These are phyloP conservation scores for Corinectria fuckeliana DNA, from an alignment of 2,329 filamentous ascomycete genomes.

Conservation along the genomic window DNA sequence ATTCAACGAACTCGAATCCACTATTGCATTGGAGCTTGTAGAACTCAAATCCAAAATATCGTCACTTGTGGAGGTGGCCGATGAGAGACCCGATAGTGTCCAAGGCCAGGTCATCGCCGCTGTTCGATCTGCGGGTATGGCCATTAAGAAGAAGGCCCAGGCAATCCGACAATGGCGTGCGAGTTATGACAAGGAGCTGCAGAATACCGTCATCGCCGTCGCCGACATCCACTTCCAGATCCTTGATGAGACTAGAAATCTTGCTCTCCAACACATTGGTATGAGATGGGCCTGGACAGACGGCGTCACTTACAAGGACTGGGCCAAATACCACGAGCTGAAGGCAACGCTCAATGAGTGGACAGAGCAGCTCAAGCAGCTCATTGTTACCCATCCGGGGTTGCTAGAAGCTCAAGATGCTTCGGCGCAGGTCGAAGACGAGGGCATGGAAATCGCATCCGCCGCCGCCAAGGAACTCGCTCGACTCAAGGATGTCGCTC, in stretches of 20 bases:
- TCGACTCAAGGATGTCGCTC: conserved; percentile 81
- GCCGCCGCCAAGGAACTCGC: conserved; percentile 80
- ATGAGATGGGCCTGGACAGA: conserved; percentile 97
- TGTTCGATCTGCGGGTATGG: conserved; percentile 72
- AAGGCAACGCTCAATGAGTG: conserved; percentile 84
- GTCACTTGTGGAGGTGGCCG: conserved; percentile 64
- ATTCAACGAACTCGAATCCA: conserved; percentile 71
- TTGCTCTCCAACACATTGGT: conserved; percentile 89
- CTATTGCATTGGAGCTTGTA: conserved; percentile 67
- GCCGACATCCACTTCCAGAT: conserved; percentile 84
- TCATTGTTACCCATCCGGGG: conserved; percentile 76
- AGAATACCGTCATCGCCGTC: conserved; percentile 71
- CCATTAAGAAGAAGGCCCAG: conserved; percentile 79
- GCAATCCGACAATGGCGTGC: conserved; percentile 79
- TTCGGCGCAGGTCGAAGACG: conserved; percentile 73
- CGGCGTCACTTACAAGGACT: conserved; percentile 94
- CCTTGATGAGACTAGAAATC: conserved; percentile 79
- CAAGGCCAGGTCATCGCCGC: conserved; percentile 52
- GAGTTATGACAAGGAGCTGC: conserved; percentile 72
- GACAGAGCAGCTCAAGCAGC: conserved; percentile 79
- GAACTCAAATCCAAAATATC: conserved; percentile 73
- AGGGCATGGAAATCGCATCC: conserved; percentile 81
- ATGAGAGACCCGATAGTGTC: conserved; percentile 47
- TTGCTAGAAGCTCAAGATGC: conserved; percentile 72
- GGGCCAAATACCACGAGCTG: conserved; percentile 91